These are phyloP conservation scores for Sclerotinia subarctica DNA, from an alignment of 2,329 filamentous ascomycete genomes.

Conservation along the genomic window DNA sequence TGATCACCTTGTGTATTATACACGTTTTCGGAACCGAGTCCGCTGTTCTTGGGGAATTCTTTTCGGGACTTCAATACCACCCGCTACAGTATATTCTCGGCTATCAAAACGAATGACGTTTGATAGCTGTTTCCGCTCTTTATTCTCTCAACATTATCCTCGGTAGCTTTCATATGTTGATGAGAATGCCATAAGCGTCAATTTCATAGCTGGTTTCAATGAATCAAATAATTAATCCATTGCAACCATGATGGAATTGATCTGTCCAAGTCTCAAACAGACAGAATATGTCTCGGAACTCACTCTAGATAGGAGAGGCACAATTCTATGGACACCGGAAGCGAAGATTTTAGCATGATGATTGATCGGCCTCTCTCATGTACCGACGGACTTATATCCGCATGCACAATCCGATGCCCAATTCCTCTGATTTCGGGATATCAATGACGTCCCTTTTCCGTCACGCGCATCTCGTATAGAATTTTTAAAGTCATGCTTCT, in stretches of 20 bases:
- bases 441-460: background rate
- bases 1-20: background rate
- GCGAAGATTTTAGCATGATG: background rate
- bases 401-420: background rate
- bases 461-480: constrained; percentile 3
- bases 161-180: background rate
- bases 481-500: background rate
- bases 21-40: background rate
- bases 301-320: too few species aligned
- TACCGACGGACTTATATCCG: background rate
- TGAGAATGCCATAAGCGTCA: background rate
- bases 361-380: background rate
- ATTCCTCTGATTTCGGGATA: background rate
- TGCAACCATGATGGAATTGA: background rate
- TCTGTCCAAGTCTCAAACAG: background rate
- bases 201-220: background rate
- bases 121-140: background rate
- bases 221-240: background rate
- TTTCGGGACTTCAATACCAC: background rate
- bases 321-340: background rate
- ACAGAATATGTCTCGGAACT: background rate
- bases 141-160: background rate
- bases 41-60: constrained; percentile 2
- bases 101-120: background rate
- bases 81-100: background rate